Evolutionary conservation across 2,329 filamentous ascomycete genomes (phyloP), one percentile per base, ranked within the genome.

Genomic region (Diaporthe ampelina): DNA sequence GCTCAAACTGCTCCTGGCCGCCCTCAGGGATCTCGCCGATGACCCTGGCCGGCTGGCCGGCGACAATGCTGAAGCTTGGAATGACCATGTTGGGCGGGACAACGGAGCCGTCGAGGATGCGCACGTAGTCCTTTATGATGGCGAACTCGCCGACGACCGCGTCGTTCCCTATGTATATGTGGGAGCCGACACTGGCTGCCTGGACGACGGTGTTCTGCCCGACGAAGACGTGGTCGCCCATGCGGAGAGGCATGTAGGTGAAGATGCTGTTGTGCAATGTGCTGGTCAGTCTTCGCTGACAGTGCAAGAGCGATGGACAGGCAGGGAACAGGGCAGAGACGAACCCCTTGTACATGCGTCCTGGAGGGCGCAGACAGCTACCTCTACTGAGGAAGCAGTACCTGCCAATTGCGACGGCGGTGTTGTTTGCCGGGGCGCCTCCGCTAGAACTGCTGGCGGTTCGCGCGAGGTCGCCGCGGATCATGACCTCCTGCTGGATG

Each of bases 201-300:
- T 97, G 94, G 50, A 99, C 89, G 52, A 96, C 90, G 50, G 92
- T 91, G 45, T 87, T 86, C 79, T 91, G 88, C 74, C 95, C 95
- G 67, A 99, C 90, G 83, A 96, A 98, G 76, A 98, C 95, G 84
- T 98, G 96, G 82, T 98, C 95, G 59, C 95, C 95, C 77, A 99
- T 94, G 76, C 97, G 94, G 79, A 98, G 92, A 11, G 95, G 95
- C 83, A 96, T 96, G 84, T 95, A 94, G 56, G 92, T 94, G 81
- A 94, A 93, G 48, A 86, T 83, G 9, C 88, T 90, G 21, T n/a
- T 29, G 21, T 0, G 32, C 4, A 15, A 68, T n/a, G n/a, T 17
- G n/a, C 48, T 26, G 63, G 63, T 68, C 48, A 68, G 63, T 54
- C 63, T 68, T 32, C 13, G 63, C 40, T 17, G 15, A 1, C 15